Conservation (phyloP, 2,329 filamentous ascomycete genomes). For the Xylaria sp. region DNA sequence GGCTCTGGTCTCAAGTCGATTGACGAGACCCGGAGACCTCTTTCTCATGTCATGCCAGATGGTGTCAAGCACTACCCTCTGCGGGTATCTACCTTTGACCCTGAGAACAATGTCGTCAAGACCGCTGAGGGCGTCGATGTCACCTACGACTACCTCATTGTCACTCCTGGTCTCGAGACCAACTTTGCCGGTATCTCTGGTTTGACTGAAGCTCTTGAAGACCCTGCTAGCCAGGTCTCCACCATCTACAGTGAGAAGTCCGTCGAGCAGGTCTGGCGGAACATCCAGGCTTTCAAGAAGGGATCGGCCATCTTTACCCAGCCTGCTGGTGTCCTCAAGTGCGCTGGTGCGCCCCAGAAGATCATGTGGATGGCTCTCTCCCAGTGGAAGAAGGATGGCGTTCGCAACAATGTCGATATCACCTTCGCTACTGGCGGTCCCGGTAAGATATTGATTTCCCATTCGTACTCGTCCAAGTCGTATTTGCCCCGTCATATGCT, state of each 20-base stretch:
- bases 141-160: constrained; percentile 36
- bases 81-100: constrained; percentile 32
- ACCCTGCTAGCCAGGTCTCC: constrained; percentile 33
- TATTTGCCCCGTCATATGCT: constrained; percentile 4
- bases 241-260: constrained; percentile 36
- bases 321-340: constrained; percentile 37
- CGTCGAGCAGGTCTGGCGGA: constrained; percentile 34
- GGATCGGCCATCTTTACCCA: constrained; percentile 37
- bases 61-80: constrained; percentile 35
- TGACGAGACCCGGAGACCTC: constrained; percentile 27
- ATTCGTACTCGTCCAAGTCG: not conserved
- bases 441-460: constrained; percentile 16
- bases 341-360: constrained; percentile 37
- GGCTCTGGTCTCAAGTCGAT: constrained; percentile 33
- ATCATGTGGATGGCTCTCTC: constrained; percentile 38
- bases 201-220: constrained; percentile 32
- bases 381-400: constrained; percentile 34
- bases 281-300: constrained; percentile 34
- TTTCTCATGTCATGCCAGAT: constrained; percentile 31
- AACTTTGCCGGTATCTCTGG: constrained; percentile 34
- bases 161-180: constrained; percentile 35
- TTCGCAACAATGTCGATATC: constrained; percentile 31
- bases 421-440: constrained; percentile 35
- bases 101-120: constrained; percentile 34
- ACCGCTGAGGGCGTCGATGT: constrained; percentile 34